Base-by-base conservation (phyloP, 148 eudicot genomes). In the Amaranthus cruentus region DNA sequence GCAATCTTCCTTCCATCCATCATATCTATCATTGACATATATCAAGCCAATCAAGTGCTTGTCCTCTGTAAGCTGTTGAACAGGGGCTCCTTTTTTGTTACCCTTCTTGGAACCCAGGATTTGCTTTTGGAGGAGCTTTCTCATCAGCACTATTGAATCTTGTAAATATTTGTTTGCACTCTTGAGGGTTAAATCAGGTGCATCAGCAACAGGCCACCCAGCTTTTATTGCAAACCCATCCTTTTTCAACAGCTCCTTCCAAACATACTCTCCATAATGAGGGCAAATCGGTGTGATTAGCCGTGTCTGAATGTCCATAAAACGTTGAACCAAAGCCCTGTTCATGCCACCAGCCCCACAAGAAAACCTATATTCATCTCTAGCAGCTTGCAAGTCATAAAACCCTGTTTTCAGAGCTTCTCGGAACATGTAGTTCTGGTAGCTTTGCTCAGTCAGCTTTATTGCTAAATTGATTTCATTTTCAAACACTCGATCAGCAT, bases 351-450 rank as follows among this genome's bases (percentile, higher is more conserved):
- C 77, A 6, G 84, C 75, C 49, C 91, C 98, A 85, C 95, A 93
- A 55, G 98, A 91, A 69, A 86, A 85, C 66, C 90, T 81, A 71
- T 93, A 93, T 82, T 93, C 97, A 70, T 89, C 92, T 44, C 95
- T 83, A 50, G 98, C 98, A 48, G 95, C 85, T 81, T 91, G 95
- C 18, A 91, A 81, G 80, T 93, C 98, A 68, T 89, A 89, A 78
- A 93, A 93, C 10, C 98, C 98, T 5, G 83, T 84, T 76, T 93
- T 91, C 47, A 89, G 87, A 78, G 95, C 95, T 78, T 88, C 97
- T 43, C 95, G 78, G 67, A 91, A 89, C 92, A 89, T 69, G 56
- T 79, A 91, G 47, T 81, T 88, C 58, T 79, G 73, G 71, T 91
- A 93, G 73, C 87, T 84, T 79, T 85, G 90, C 83, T 89, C 92